A percentile compares a stretch with the other conserved stretches of the same genome.
These are phyloP conservation scores for Diaporthe nobilis DNA, from an alignment of 2,329 filamentous ascomycete species.

Conservation along the genomic window DNA sequence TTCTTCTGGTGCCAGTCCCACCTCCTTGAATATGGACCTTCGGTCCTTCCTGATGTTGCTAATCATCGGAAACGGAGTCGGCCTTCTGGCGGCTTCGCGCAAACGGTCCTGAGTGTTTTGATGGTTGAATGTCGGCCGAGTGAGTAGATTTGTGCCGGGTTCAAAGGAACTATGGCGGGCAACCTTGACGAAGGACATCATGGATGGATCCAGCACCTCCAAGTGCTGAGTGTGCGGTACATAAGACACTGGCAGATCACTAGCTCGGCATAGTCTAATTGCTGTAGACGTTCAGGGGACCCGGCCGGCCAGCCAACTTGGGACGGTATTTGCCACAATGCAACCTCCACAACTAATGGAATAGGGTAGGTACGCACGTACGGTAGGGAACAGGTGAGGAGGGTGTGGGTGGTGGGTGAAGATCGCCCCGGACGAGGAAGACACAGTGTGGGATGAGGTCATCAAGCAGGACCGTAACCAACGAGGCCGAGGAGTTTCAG, in stretches of 20 bases:
- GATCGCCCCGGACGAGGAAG: constrained; percentile 11
- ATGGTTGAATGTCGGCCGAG: constrained; percentile 65
- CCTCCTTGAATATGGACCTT: constrained; percentile 67
- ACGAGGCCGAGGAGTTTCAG: not conserved
- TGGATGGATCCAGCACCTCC: not conserved
- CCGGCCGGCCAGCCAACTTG: constrained; percentile 6
- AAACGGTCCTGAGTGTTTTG: constrained; percentile 65
- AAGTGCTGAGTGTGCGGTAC: constrained; percentile 12
- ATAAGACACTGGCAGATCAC: not conserved
- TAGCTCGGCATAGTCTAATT: not conserved
- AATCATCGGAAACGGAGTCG: constrained; percentile 57
- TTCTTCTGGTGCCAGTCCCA: constrained; percentile 60
- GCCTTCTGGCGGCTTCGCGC: constrained; percentile 60
- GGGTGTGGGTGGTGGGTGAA: constrained; percentile 27
- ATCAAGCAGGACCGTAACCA: constrained; percentile 37
- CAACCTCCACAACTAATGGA: not conserved
- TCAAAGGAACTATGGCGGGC: not conserved
- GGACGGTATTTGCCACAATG: constrained; percentile 39
- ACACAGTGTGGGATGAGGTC: constrained; percentile 40
- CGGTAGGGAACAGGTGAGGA: not conserved
- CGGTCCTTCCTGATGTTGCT: constrained; percentile 64
- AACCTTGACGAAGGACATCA: constrained; percentile 35
- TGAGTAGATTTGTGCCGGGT: not conserved
- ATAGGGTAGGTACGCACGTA: not conserved
- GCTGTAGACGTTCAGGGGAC: not conserved